Evolutionary conservation across 371 early-diverging fungal genomes (phyloP), one percentile per base, ranked within the genome.

Genomic region (Amoeboaphelidium protococcarum): DNA sequence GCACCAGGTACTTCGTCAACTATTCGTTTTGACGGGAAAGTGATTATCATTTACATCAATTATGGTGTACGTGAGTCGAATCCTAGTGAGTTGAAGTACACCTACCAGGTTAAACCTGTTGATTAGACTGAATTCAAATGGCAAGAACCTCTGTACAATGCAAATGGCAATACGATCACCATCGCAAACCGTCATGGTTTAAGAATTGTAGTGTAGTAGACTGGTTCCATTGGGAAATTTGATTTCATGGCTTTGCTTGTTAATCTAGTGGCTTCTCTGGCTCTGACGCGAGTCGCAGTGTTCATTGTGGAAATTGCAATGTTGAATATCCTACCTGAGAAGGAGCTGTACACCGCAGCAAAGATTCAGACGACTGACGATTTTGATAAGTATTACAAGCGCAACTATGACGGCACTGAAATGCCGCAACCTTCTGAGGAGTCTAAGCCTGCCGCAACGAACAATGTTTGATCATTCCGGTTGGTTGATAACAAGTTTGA

Each of bases 141-240:
- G 16, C 47, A 55, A 13, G 61, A 71, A 50, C 58, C 53, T 12
- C 54, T 62, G 13, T 51, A 52, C 19, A 57, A 66, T 23, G 47
- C 54, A 13, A 55, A 58, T 49, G 63, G 62, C 0, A 54, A n/a
- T n/a, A n/a, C 58, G 2, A 42, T 63, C 23, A 62, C 63, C 3
- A 61, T 68, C 26, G 47, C 60, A 26, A 60, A 61, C 45, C 52
- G 68, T 20, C 69, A 70, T 50, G 73, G 73, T 13, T 60, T 73
- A 45, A 55, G 64, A 13, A 50, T 73, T 13, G 60, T 66, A 2
- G 61, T 67, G 45, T 58, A 54, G 2, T 40, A 2, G 10, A 40
- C 2, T n/a, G 40, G 40, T 40, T 2, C 13, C 10, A 40, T 40
- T 40, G 40, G 40, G 13, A 2, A 2, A 40, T 40, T 40, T 40